Conservation (phyloP, 345 rosid genomes). For the Citrus australasica region DNA sequence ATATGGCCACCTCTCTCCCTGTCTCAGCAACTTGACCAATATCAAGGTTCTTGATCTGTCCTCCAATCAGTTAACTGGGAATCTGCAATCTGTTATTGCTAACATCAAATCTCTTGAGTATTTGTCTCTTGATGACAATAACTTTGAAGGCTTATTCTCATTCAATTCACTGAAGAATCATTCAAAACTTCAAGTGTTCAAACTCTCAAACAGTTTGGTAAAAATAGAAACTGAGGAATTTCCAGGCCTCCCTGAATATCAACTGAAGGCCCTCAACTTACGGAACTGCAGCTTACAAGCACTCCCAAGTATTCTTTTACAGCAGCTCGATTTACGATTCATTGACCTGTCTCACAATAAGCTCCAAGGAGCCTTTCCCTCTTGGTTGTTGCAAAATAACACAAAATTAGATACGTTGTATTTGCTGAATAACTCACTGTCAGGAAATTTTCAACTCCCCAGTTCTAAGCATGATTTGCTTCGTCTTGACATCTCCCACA, state of each 20-base stretch:
- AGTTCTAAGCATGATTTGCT: neutral
- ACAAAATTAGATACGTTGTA: neutral
- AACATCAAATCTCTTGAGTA: neutral
- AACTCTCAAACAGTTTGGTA: neutral
- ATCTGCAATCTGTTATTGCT: neutral
- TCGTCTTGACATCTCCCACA: neutral
- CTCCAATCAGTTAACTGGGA: neutral
- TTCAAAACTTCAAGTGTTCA: neutral
- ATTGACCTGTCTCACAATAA: neutral
- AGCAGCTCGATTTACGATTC: neutral
- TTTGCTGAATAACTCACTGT: neutral
- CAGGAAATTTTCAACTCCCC: neutral
- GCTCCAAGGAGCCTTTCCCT: neutral
- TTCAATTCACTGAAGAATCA: neutral
- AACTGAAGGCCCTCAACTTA: neutral
- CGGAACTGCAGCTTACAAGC: neutral
- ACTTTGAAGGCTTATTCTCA: neutral
- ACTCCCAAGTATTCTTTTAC: neutral
- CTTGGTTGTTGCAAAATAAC: neutral
- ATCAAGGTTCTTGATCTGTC: constrained; percentile 13
- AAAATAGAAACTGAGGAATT: neutral
- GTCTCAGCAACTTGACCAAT: constrained; percentile 13
- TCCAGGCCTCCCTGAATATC: constrained; percentile 1
- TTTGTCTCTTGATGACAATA: neutral
- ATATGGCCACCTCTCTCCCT: neutral